Evolutionary conservation across 148 eudicot species (phyloP).

Genomic region (Camellia japonica): DNA sequence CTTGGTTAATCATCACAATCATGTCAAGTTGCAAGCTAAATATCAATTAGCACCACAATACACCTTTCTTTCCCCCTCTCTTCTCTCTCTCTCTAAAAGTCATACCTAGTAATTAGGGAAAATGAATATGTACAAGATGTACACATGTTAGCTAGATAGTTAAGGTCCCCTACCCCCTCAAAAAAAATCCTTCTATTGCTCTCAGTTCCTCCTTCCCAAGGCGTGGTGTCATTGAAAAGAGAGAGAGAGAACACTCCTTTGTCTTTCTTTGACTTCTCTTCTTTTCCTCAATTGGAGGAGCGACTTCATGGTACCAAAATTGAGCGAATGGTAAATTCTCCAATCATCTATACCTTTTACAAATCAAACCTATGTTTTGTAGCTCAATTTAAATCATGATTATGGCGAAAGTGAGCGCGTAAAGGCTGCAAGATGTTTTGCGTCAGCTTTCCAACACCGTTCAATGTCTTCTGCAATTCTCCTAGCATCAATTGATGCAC

Average conservation of each 20-base stretch:
- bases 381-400: constrained; percentile 3
- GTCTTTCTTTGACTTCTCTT: neutral
- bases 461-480: constrained; percentile 58
- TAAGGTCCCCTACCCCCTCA: constrained; percentile 20
- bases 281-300: constrained; percentile 31
- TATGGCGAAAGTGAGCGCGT: constrained; percentile 11
- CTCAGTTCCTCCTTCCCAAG: constrained; percentile 9
- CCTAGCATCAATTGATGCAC: constrained; percentile 66
- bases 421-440: constrained; percentile 28
- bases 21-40: constrained; percentile 12
- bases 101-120: constrained; percentile 35
- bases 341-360: constrained; percentile 7
- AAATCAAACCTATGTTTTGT: neutral
- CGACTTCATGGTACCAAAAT: constrained; percentile 18
- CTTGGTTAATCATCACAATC: constrained; percentile 25
- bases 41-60: too few species aligned
- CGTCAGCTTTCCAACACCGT: constrained; percentile 36
- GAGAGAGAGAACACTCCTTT: constrained; percentile 7
- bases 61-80: neutral
- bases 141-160: constrained; percentile 25
- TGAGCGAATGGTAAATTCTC: constrained; percentile 19
- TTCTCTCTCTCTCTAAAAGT: constrained; percentile 23
- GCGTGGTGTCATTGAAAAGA: constrained; percentile 11
- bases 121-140: constrained; percentile 41
- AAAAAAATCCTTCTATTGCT: constrained; percentile 16